Evolutionary conservation across 495 filamentous ascomycete species (phyloP), one percentile per base, ranked within the genome.

Genomic region (Penicillium lagena): DNA sequence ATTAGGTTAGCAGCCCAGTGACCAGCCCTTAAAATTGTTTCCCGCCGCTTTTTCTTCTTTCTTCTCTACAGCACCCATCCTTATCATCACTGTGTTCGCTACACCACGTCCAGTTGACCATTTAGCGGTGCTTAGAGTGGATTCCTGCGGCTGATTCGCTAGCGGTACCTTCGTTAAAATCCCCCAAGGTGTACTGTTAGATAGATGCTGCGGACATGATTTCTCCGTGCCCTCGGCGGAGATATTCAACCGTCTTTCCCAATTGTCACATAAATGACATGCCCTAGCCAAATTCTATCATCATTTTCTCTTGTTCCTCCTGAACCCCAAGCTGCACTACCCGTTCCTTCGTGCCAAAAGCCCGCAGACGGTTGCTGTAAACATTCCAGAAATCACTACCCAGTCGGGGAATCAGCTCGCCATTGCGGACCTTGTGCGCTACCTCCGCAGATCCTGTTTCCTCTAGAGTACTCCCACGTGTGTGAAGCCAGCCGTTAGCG

Each of bases 141-240:
- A 60, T 43, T 52, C 54, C 75, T 73, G 75, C 74, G 71, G 70
- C 52, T 73, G 79, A 81, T 85, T 84, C 81, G 81, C 81, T 85
- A 85, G 77, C 81, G 71, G 79, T 81, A 79, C 78, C 79, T 82
- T 80, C 77, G 62, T 59, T 35, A 44, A 55, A 47, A 37, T 54
- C 4, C 4, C 22, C 22, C 65, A 81, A 79, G 77, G 80, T 60
- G 71, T 80, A 79, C 78, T 62, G 80, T 81, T 84, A 84, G 80
- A 84, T 84, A 83, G 80, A 71, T 67, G 66, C 71, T 75, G 78
- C 76, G 36, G 54, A 83, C 76, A 84, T 69, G 27, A 47, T 37
- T 22, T 22, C 4, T 22, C 22, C 4, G 3, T 22, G 22, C 3
- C 6, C 4, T 22, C 22, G 22, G 3, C 22, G 22, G 22, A 22